phyloP scores from a whole-genome alignment of 768 basidiomycete genomes.

The Termitomyces sp. region DNA sequence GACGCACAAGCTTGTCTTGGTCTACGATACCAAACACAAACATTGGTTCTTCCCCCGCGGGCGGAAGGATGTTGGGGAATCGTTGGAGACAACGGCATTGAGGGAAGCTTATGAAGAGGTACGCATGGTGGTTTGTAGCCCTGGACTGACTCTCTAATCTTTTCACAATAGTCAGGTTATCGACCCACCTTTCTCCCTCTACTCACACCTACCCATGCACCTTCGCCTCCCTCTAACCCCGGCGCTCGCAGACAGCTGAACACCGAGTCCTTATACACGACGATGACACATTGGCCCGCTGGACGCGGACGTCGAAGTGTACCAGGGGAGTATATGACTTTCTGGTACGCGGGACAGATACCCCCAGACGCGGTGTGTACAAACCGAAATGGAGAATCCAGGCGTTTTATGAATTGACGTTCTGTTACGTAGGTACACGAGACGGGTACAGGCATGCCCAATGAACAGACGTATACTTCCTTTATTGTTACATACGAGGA shows the following conservation, averaged over 20 bases:
- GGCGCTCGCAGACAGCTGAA: neutral
- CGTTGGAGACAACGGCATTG: slow-evolving; percentile 50
- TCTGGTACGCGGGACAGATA: slow-evolving; percentile 18
- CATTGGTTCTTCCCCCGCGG: slow-evolving; percentile 62
- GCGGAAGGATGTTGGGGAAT: slow-evolving; percentile 62
- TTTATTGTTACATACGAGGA: slow-evolving; percentile 37
- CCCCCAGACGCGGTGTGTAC: slow-evolving; percentile 40
- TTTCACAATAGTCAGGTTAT: slow-evolving; percentile 11
- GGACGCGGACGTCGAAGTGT: slow-evolving; percentile 2
- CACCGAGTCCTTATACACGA: slow-evolving; percentile 13
- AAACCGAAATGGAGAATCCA: neutral
- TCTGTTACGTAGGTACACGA: slow-evolving; percentile 32
- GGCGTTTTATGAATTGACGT: neutral
- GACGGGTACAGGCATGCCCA: slow-evolving; percentile 48
- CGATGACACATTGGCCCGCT: slow-evolving; percentile 8
- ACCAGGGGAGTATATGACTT: slow-evolving; percentile 16
- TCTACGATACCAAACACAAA: slow-evolving; percentile 31
- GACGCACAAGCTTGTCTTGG: slow-evolving; percentile 45
- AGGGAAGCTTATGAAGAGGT: slow-evolving; percentile 70
- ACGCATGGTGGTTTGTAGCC: neutral
- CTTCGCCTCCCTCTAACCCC: slow-evolving; percentile 10
- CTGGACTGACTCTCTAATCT: neutral
- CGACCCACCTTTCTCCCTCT: slow-evolving; percentile 13
- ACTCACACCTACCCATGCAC: slow-evolving; percentile 9
- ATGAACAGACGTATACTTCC: slow-evolving; percentile 45